Conservation (phyloP, 768 basidiomycete genomes). For the Russula abietina region DNA sequence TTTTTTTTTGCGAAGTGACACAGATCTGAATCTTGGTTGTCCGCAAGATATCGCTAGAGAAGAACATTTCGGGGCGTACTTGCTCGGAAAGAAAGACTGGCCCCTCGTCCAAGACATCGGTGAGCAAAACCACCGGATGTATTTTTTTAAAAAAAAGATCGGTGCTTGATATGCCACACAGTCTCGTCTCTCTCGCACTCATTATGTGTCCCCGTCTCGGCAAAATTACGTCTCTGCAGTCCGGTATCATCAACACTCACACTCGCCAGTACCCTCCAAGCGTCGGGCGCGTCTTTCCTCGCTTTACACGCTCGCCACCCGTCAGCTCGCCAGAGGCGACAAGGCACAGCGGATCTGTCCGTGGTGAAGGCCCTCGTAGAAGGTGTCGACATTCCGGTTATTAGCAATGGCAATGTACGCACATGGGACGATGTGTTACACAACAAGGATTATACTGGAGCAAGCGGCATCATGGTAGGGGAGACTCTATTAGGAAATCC, state of each 20-base stretch:
- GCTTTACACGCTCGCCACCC: conserved; percentile 72
- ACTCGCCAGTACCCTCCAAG: conserved; percentile 52
- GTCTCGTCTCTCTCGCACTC: conserved; percentile 61
- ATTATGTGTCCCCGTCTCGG: conserved; percentile 60
- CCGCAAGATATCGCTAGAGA: conserved; percentile 65
- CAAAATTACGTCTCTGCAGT: conserved; percentile 42
- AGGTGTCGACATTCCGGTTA: conserved; percentile 47
- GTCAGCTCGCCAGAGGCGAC: conserved; percentile 60
- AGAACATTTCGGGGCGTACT: conserved; percentile 67
- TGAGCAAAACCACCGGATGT: conserved; percentile 29
- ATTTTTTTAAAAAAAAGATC: background rate
- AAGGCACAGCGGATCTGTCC: conserved; percentile 63
- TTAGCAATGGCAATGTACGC: conserved; percentile 78
- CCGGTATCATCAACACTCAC: conserved; percentile 48
- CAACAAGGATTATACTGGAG: conserved; percentile 52
- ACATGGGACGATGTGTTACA: conserved; percentile 47
- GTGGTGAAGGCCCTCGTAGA: conserved; percentile 54
- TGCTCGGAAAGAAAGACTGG: conserved; percentile 72
- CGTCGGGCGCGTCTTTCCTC: conserved; percentile 63
- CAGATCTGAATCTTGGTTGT: conserved; percentile 79
- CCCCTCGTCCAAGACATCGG: conserved; percentile 59
- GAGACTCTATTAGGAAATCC: conserved; percentile 73
- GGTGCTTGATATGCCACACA: conserved; percentile 28
- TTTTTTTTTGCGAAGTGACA: conserved; percentile 16
- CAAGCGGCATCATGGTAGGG: conserved; percentile 77